Base-by-base conservation (phyloP, 73 alveolate genomes). In the Paramecium pentaurelia region DNA sequence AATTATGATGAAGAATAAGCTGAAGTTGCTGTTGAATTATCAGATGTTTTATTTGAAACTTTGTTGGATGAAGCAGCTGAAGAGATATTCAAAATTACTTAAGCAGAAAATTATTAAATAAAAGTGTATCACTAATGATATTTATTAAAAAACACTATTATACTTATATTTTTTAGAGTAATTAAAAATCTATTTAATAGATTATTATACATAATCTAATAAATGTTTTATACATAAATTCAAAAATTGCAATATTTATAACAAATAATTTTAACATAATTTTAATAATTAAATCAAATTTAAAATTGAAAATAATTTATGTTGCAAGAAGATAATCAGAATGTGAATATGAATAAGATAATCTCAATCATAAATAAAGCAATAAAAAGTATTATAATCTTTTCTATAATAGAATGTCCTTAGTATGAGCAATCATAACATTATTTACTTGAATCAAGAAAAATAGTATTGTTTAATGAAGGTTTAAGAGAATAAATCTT, bases 1-100 rank as follows among this genome's bases (percentile, higher is more conserved):
- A 38, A 58, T 58, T 93, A 93, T 87, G 94, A 86, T 20, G 92
- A 86, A 86, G 96, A 93, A 32, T 58, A 93, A 70, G 94, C 93
- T 10, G 94, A 93, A 93, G 96, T 93, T 10, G 86, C 89, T 2
- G 86, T 93, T 2, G 96, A 93, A 32, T 30, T 93, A 40, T 59
- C 94, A 9, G 92, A 93, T 45, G 49, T 93, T 47, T 88, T 93
- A n/a, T 68, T 93, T 34, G 96, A 93, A 47, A 34, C 77, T 5
- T 49, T 93, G 42, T 60, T 93, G 11, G 90, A 86, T 45, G 96
- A 93, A 93, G 93, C 96, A 36, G 58, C 88, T 4, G 88, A 75
- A 12, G 88, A 75, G 27, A 36, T 75, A 16, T 75, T 75, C 84
- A 64, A 64, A 64, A 64, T 64, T 32, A 2, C 51, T 28, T 64